Percentiles rank a stretch among this genome's conserved stretches.
Conservation (phyloP, 208 protist species). For the Entamoeba moshkovskii region DNA sequence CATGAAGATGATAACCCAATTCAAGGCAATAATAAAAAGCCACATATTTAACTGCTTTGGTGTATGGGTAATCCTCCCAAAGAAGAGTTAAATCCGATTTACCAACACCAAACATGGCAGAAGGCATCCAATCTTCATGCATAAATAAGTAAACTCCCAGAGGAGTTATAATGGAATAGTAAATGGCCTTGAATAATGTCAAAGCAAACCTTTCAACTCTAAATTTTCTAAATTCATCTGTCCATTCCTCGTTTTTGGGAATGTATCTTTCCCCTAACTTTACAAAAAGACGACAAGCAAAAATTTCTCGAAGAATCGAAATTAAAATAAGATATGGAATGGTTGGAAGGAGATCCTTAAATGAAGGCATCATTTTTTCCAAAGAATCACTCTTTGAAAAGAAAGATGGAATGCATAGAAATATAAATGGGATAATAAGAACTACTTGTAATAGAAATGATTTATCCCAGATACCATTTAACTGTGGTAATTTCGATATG, state of each 20-base stretch:
- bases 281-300: neutral
- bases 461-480: neutral
- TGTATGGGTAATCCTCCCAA: neutral
- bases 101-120: neutral
- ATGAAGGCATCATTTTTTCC: neutral
- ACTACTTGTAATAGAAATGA: neutral
- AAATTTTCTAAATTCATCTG: neutral
- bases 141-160: neutral
- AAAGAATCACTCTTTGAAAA: neutral
- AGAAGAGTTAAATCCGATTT: neutral
- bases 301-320: neutral
- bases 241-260: neutral
- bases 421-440: neutral
- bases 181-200: neutral
- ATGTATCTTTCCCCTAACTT: neutral
- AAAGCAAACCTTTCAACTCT: neutral
- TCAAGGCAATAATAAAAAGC: neutral
- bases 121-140: neutral
- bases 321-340: neutral
- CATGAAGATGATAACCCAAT: neutral
- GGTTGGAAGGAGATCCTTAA: neutral
- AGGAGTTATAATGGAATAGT: neutral
- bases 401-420: neutral
- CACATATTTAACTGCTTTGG: neutral
- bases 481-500: neutral